These are phyloP conservation scores for Skeletonema marinoi DNA, from an alignment of 108 stramenopile genomes.

Conservation along the genomic window DNA sequence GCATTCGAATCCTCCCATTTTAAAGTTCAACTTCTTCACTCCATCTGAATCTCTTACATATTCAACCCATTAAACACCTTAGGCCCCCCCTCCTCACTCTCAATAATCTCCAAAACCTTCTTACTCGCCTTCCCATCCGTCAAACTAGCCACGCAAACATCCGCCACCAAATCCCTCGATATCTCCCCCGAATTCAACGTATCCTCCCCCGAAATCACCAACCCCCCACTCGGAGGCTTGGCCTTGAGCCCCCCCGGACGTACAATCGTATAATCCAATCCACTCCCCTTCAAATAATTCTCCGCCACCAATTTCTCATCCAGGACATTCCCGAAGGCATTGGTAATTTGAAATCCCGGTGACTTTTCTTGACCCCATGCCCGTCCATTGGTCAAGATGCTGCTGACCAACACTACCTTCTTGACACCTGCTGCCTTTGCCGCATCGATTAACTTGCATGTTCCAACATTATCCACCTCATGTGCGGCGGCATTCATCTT, in stretches of 20 bases:
- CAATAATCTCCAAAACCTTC: slow-evolving; percentile 85
- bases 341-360: slow-evolving; percentile 81
- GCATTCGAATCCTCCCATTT: too few relatives aligned
- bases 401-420: slow-evolving; percentile 81
- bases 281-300: slow-evolving; percentile 57
- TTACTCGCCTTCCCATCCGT: slow-evolving; percentile 72
- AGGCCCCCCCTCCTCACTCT: slow-evolving; percentile 61
- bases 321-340: slow-evolving; percentile 83
- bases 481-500: slow-evolving; percentile 81
- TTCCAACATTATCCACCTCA: slow-evolving; percentile 84
- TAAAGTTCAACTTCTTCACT: too few relatives aligned
- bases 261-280: slow-evolving; percentile 87
- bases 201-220: slow-evolving; percentile 72
- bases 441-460: slow-evolving; percentile 76
- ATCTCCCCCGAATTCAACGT: slow-evolving; percentile 79
- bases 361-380: slow-evolving; percentile 82
- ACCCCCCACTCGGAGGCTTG: slow-evolving; percentile 61
- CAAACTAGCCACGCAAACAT: slow-evolving; percentile 81
- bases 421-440: slow-evolving; percentile 74
- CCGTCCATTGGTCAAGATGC: slow-evolving; percentile 80
- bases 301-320: slow-evolving; percentile 85
- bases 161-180: slow-evolving; percentile 80
- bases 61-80: slow-evolving; percentile 75
- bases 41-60: slow-evolving; percentile 46
- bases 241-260: slow-evolving; percentile 84